Evolutionary conservation across 768 basidiomycete genomes (phyloP).

Genomic region (Amyloporia xantha): DNA sequence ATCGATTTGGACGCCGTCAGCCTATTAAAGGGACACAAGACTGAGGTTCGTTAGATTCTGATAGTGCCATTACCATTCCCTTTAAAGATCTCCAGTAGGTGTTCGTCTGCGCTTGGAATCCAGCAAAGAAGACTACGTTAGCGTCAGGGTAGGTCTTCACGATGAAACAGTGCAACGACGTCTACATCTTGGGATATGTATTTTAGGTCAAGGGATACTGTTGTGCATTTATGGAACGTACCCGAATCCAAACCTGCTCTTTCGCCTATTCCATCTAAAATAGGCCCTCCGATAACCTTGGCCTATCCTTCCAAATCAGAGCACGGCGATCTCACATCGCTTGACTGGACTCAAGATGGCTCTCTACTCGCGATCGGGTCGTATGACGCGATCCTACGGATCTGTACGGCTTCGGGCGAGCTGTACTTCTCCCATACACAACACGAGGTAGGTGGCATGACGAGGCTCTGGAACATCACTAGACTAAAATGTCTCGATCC

Average conservation of each 20-base stretch:
- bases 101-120: conserved; percentile 79
- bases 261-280: not conserved
- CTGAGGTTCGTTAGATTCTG: conserved; percentile 10
- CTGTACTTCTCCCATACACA: conserved; percentile 55
- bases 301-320: conserved; percentile 42
- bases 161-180: not conserved
- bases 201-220: conserved; percentile 67
- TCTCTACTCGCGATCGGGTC: conserved; percentile 71
- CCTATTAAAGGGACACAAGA: conserved; percentile 38
- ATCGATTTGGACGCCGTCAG: conserved; percentile 7
- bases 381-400: conserved; percentile 65
- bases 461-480: not conserved
- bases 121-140: conserved; percentile 47
- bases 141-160: conserved; percentile 58
- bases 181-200: too few species aligned
- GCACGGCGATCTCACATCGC: conserved; percentile 61
- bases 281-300: conserved; percentile 27
- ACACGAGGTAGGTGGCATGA: conserved; percentile 49
- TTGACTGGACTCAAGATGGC: conserved; percentile 76
- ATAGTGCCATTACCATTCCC: conserved; percentile 1
- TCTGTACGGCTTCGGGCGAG: conserved; percentile 56
- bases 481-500: conserved; percentile 9
- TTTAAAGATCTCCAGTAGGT: conserved; percentile 39
- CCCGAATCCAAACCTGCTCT: conserved; percentile 30
- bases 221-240: conserved; percentile 68